Evolutionary conservation across 2,329 filamentous ascomycete species (phyloP).

Genomic region (Akanthomyces dipterigenus): DNA sequence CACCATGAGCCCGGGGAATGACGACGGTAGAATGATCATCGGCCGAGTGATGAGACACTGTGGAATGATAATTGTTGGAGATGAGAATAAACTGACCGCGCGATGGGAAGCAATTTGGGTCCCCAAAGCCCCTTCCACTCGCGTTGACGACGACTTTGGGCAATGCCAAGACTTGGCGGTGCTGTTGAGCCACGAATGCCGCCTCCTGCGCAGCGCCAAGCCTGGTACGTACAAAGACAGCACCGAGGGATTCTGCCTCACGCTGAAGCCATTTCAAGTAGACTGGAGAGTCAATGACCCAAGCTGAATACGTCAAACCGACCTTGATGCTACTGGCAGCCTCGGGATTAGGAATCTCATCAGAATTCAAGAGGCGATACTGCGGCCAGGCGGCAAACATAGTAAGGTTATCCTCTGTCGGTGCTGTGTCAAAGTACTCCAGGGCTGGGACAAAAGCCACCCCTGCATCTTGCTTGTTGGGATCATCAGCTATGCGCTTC

Average conservation of each 20-base stretch:
- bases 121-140: not conserved
- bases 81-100: not conserved
- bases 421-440: not conserved
- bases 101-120: constrained; percentile 2
- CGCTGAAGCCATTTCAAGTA: constrained; percentile 5
- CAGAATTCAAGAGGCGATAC: not conserved
- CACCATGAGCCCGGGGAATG: not conserved
- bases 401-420: not conserved
- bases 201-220: not conserved
- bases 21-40: constrained; percentile 3
- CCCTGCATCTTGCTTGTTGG: not conserved
- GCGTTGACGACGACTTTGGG: constrained; percentile 5
- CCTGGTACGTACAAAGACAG: not conserved
- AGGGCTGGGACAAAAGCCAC: not conserved
- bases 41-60: not conserved
- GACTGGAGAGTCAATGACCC: not conserved
- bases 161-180: not conserved
- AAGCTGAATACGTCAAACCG: constrained; percentile 1
- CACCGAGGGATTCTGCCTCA: not conserved
- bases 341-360: not conserved
- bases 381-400: not conserved
- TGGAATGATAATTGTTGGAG: not conserved
- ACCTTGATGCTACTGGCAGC: not conserved
- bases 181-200: not conserved
- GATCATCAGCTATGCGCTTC: not conserved